These are phyloP conservation scores for Boechera divaricarpa DNA, from an alignment of 345 rosid species.

Conservation along the genomic window DNA sequence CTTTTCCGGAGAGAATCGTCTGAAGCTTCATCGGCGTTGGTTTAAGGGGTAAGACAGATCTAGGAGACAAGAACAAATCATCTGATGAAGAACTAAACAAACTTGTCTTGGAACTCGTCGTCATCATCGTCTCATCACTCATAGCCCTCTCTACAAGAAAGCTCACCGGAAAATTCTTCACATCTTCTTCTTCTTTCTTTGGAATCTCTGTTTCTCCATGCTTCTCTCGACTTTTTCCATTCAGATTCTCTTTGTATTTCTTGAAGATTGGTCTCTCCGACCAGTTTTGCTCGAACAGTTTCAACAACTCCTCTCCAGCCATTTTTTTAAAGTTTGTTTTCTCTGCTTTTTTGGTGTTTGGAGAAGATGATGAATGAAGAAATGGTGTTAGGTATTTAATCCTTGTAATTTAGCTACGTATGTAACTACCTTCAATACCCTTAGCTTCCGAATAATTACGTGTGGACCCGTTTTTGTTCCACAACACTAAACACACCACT, in stretches of 20 bases:
- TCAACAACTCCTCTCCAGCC: constrained; percentile 52
- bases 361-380: not conserved
- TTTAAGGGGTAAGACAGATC: constrained; percentile 49
- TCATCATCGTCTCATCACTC: constrained; percentile 54
- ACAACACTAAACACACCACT: constrained; percentile 25
- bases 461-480: constrained; percentile 35
- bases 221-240: not conserved
- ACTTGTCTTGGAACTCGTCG: constrained; percentile 36
- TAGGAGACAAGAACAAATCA: constrained; percentile 50
- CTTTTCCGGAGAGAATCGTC: constrained; percentile 62
- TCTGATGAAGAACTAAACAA: constrained; percentile 41
- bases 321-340: constrained; percentile 14
- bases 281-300: constrained; percentile 59
- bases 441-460: constrained; percentile 23
- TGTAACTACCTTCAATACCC: constrained; percentile 29
- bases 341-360: not conserved
- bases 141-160: constrained; percentile 46
- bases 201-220: not conserved
- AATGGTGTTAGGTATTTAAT: constrained; percentile 30
- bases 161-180: constrained; percentile 32
- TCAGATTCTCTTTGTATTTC: constrained; percentile 28
- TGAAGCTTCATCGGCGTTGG: constrained; percentile 50
- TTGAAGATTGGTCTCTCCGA: constrained; percentile 48
- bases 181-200: constrained; percentile 34
- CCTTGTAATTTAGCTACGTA: not conserved